Evolutionary conservation across 2,329 filamentous ascomycete genomes (phyloP).

Genomic region (Penicillium polonicum): DNA sequence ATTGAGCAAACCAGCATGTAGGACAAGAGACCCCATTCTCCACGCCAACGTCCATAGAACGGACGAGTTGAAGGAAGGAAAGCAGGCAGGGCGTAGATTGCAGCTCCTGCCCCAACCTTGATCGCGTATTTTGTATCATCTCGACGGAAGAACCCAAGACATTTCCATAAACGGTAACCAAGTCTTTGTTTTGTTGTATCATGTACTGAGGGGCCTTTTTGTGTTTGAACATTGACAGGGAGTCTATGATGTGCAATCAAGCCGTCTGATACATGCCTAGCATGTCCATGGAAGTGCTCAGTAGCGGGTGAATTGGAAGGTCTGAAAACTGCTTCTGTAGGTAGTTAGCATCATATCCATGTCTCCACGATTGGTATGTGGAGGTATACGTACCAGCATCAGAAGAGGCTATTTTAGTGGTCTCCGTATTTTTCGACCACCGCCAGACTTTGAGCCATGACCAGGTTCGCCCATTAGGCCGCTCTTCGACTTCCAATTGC

Average conservation of each 20-base stretch:
- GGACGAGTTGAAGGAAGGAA: slow-evolving; percentile 78
- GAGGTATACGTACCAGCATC: slow-evolving; percentile 26
- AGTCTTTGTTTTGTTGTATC: slow-evolving; percentile 29
- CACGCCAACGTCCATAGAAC: slow-evolving; percentile 82
- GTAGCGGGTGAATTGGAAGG: neutral
- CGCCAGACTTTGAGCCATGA: slow-evolving; percentile 83
- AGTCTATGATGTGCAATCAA: slow-evolving; percentile 11
- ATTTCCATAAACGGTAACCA: slow-evolving; percentile 41
- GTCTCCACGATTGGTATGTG: neutral
- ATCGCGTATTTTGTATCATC: slow-evolving; percentile 77
- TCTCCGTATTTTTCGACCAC: slow-evolving; percentile 17
- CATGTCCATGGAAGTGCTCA: neutral
- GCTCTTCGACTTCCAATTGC: slow-evolving; percentile 65
- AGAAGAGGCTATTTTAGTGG: slow-evolving; percentile 22
- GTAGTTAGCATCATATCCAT: neutral
- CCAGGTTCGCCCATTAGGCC: slow-evolving; percentile 67
- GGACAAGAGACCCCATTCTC: slow-evolving; percentile 93
- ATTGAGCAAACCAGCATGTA: slow-evolving; percentile 99
- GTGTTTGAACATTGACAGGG: slow-evolving; percentile 5
- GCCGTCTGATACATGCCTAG: slow-evolving; percentile 9
- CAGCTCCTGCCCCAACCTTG: slow-evolving; percentile 88
- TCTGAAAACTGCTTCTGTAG: neutral
- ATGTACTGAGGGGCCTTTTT: slow-evolving; percentile 4
- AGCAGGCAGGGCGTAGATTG: slow-evolving; percentile 83
- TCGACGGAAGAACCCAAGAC: slow-evolving; percentile 57